Evolutionary conservation across 2,329 filamentous ascomycete genomes (phyloP).

Genomic region (Sporothrix globosa): DNA sequence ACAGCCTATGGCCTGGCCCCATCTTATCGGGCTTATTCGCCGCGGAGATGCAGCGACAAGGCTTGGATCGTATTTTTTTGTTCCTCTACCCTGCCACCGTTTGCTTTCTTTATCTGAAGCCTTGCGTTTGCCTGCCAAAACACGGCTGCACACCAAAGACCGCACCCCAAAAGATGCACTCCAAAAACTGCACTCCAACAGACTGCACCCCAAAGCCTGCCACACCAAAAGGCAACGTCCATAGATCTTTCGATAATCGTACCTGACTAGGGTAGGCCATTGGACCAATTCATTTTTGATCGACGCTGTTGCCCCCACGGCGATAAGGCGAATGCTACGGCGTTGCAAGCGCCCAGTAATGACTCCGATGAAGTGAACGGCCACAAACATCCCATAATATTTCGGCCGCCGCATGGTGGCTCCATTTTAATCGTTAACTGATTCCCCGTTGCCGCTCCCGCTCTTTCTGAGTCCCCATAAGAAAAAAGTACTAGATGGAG

Average conservation of each 20-base stretch:
- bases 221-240: neutral
- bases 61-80: neutral
- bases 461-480: neutral
- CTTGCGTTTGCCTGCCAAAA: constrained; percentile 1
- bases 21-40: constrained; percentile 30
- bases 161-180: too few relatives aligned
- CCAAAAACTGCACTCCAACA: neutral
- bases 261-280: neutral
- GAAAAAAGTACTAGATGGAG: neutral
- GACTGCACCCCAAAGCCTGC: too few relatives aligned
- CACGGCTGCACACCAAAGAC: too few relatives aligned
- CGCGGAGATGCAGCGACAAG: constrained; percentile 32
- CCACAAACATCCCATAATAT: neutral
- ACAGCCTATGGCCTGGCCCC: neutral
- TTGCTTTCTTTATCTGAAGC: constrained; percentile 11
- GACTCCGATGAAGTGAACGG: neutral
- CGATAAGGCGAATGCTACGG: neutral
- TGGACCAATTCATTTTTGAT: neutral
- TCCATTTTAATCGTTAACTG: constrained; percentile 4
- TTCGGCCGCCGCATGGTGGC: constrained; percentile 8
- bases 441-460: neutral
- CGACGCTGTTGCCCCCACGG: neutral
- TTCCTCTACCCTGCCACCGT: neutral
- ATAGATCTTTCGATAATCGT: neutral
- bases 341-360: neutral